Conservation (phyloP, 2,329 filamentous ascomycete species). For the Fusarium hostae region DNA sequence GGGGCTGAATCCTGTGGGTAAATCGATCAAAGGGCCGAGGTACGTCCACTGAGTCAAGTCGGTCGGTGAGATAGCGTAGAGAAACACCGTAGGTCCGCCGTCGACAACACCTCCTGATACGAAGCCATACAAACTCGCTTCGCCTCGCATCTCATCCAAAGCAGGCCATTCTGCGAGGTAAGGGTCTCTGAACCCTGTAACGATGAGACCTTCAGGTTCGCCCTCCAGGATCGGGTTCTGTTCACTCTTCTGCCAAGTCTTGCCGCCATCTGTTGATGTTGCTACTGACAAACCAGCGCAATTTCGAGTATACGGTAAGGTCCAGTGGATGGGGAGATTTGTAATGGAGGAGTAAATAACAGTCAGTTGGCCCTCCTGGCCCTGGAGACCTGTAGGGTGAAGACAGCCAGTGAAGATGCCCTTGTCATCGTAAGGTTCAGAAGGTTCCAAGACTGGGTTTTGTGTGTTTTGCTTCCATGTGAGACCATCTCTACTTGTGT, state of each 20-base stretch:
- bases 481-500: slow-evolving; percentile 54
- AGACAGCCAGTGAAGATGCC: slow-evolving; percentile 64
- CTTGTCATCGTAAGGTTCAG: slow-evolving; percentile 58
- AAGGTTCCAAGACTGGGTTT: slow-evolving; percentile 49
- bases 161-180: slow-evolving; percentile 47
- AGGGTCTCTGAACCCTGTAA: slow-evolving; percentile 51
- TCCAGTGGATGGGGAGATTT: slow-evolving; percentile 51
- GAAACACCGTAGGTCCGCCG: slow-evolving; percentile 57
- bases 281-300: slow-evolving; percentile 56
- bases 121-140: slow-evolving; percentile 55
- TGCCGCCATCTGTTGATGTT: slow-evolving; percentile 51
- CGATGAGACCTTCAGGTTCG: slow-evolving; percentile 43
- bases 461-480: slow-evolving; percentile 57
- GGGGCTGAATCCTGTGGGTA: slow-evolving; percentile 52
- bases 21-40: slow-evolving; percentile 54
- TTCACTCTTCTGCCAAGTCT: slow-evolving; percentile 48
- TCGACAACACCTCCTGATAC: slow-evolving; percentile 59
- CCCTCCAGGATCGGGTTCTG: slow-evolving; percentile 48
- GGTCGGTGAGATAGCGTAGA: slow-evolving; percentile 55
- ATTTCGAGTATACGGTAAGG: slow-evolving; percentile 53
- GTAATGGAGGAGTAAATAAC: slow-evolving; percentile 51
- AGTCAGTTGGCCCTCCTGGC: slow-evolving; percentile 50
- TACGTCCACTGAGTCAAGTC: slow-evolving; percentile 58
- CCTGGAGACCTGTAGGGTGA: slow-evolving; percentile 59
- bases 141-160: slow-evolving; percentile 40